Evolutionary conservation across 805 yeast species (phyloP).

Genomic region (Debaryomyces prosopidis): DNA sequence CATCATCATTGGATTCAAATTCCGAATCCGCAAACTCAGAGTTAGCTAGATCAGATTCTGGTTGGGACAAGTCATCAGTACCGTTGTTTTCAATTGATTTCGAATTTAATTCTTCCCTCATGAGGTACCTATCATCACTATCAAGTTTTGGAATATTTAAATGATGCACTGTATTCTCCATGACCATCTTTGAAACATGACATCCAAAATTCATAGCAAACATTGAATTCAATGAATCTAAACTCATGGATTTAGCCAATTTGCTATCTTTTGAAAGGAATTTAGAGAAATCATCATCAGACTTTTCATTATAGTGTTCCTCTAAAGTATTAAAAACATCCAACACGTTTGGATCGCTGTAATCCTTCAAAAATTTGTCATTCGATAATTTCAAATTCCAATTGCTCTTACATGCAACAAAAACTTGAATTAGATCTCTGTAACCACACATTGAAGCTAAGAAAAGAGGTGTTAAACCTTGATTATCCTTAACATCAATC

Average conservation of each 20-base stretch:
- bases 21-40: constrained; percentile 37
- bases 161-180: constrained; percentile 13
- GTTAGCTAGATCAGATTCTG: constrained; percentile 15
- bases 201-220: constrained; percentile 38
- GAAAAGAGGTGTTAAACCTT: constrained; percentile 86
- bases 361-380: constrained; percentile 44
- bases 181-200: constrained; percentile 43
- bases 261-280: constrained; percentile 9
- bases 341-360: constrained; percentile 45
- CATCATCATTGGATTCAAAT: constrained; percentile 23
- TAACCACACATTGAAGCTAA: constrained; percentile 80
- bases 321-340: constrained; percentile 37
- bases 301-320: constrained; percentile 7
- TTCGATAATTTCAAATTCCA: constrained; percentile 50
- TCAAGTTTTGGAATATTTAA: constrained; percentile 2
- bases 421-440: constrained; percentile 59
- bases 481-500: constrained; percentile 70
- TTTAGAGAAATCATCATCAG: constrained; percentile 2
- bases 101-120: constrained; percentile 9
- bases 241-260: constrained; percentile 31
- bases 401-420: constrained; percentile 66
- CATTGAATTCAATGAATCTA: constrained; percentile 42
- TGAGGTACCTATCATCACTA: constrained; percentile 8
- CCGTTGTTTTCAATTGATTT: constrained; percentile 9
- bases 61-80: constrained; percentile 4